Evolutionary conservation across 2,329 filamentous ascomycete species (phyloP).

Genomic region (Phyllosticta citriasiana): DNA sequence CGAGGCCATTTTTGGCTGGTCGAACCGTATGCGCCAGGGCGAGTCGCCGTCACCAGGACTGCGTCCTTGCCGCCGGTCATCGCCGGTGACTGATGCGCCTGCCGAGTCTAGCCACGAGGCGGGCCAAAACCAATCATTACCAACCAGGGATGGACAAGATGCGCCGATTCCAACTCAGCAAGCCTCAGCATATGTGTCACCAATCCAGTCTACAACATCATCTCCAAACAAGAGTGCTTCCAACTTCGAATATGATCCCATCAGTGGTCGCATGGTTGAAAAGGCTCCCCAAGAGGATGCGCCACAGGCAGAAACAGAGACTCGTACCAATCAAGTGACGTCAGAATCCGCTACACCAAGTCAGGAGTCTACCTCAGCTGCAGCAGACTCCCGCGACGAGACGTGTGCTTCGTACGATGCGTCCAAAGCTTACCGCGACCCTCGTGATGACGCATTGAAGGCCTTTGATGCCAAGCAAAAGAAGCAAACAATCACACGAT

Average conservation of each 20-base stretch:
- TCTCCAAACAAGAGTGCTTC: background rate
- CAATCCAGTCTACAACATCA: background rate
- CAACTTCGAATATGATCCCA: slow-evolving; percentile 23
- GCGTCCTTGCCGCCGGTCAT: slow-evolving; percentile 13
- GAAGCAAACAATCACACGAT: background rate
- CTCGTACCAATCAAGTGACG: background rate
- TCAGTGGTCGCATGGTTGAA: slow-evolving; percentile 27
- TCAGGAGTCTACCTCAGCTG: background rate
- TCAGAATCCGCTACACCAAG: background rate
- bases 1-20: slow-evolving; percentile 33
- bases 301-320: background rate
- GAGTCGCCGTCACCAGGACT: slow-evolving; percentile 9
- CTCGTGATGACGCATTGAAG: slow-evolving; percentile 2
- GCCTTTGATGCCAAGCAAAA: slow-evolving; percentile 4
- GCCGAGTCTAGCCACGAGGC: background rate
- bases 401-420: background rate
- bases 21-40: slow-evolving; percentile 24
- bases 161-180: background rate
- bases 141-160: background rate
- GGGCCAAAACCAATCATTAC: background rate
- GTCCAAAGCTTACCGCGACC: slow-evolving; percentile 2
- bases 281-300: slow-evolving; percentile 6
- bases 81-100: slow-evolving; percentile 14
- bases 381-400: slow-evolving; percentile 14
- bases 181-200: background rate